These are phyloP conservation scores for Blastobotrys ciferrii DNA, from an alignment of 1,139 yeast genomes.

Conservation along the genomic window DNA sequence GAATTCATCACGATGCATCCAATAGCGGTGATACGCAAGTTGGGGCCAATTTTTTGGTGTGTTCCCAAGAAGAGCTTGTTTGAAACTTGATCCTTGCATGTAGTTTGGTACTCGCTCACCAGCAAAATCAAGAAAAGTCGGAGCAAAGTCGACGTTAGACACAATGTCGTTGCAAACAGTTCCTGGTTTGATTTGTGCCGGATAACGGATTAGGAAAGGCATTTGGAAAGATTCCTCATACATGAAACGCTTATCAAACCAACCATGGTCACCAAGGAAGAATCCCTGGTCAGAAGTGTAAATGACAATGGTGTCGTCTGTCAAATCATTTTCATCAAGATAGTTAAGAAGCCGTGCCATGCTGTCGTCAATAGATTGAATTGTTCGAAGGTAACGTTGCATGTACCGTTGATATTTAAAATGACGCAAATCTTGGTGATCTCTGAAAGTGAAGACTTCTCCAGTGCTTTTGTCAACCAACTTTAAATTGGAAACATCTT, in stretches of 20 bases:
- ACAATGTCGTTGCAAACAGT: constrained; percentile 12
- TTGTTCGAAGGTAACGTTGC: constrained; percentile 13
- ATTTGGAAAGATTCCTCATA: constrained; percentile 15
- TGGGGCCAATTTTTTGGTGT: constrained; percentile 13
- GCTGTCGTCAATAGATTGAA: constrained; percentile 13
- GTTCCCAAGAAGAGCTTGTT: constrained; percentile 4
- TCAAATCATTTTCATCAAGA: constrained; percentile 7
- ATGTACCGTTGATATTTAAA: constrained; percentile 16
- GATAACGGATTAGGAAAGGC: constrained; percentile 12
- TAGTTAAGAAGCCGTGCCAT: constrained; percentile 11
- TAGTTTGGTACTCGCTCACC: constrained; percentile 10
- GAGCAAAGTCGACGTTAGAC: constrained; percentile 15
- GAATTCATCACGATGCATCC: constrained; percentile 17
- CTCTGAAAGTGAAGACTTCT: constrained; percentile 10
- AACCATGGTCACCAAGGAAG: constrained; percentile 16
- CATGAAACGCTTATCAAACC: constrained; percentile 16
- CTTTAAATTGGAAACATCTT: constrained; percentile 9
- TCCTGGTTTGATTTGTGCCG: constrained; percentile 3
- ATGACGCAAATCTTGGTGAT: constrained; percentile 12
- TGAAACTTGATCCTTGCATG: constrained; percentile 14
- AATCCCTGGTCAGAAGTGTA: constrained; percentile 15
- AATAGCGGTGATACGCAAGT: constrained; percentile 15
- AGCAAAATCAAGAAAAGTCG: constrained; percentile 13
- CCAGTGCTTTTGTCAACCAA: constrained; percentile 12
- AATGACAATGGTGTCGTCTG: constrained; percentile 11